Base-by-base conservation (phyloP, 148 eudicot species). In the Persicaria maculosa region DNA sequence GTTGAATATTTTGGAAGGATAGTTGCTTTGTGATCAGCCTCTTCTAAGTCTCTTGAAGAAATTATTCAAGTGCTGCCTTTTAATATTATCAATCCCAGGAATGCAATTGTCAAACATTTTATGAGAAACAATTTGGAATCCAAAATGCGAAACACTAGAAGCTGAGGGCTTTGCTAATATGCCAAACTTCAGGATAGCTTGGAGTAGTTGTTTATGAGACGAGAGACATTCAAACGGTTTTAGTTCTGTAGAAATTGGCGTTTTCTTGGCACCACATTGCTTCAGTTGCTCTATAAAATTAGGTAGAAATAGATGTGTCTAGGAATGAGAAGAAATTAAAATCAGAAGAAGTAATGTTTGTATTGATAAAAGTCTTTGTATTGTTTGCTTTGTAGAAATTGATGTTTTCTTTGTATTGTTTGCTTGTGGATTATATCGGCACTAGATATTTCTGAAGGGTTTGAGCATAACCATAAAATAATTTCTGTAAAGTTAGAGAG, bases 81-180 rank as follows among this genome's bases (percentile, higher is more conserved):
- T 62, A 62, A 11, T 62, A 62, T 25, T 62, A 15, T 62, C 19
- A n/a, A 14, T 54, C 58, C 6, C 43, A 62, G 11, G 0, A 9
- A 10, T 17, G 68, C 25, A 62, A 62, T 62, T 62, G 68, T 9
- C 68, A 62, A 25, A 62, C 68, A 62, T 58, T 22, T 58, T 15
- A 62, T 62, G 64, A 62, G 44, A 9, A 2, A 62, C 44, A 4
- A 31, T 62, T 22, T 62, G 11, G 31, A 25, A 9, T 25, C 31
- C 16, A 57, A 31, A 31, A 25, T 6, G 44, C 44, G 4, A 44
- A 31, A 11, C 40, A 7, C 65, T 58, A 19, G 68, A 62, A 62
- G 68, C 7, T 25, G 7, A 31, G 44, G 25, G 44, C 44, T 9
- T 62, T 10, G 12, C 11, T 10, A 62, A 31, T 31, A 31, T 62